A percentile compares a stretch with the other conserved stretches of the same genome.
Conservation (phyloP, 768 basidiomycete genomes). For the Dentipellis sp. region DNA sequence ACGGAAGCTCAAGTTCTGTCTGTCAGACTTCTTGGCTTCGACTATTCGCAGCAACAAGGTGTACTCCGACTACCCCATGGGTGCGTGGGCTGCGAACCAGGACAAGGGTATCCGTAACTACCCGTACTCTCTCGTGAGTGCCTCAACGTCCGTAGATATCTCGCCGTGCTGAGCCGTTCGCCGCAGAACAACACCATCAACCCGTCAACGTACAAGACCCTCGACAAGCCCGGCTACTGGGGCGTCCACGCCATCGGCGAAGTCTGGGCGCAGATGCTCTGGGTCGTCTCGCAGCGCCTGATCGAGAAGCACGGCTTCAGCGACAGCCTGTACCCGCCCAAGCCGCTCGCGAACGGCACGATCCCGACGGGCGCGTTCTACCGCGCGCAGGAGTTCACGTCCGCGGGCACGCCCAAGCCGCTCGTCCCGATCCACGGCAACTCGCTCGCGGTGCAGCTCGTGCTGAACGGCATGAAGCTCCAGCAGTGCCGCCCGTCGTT, state of each 20-base stretch:
- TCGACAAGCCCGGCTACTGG: conserved; percentile 92
- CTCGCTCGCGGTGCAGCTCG: conserved; percentile 73
- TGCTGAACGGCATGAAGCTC: conserved; percentile 89
- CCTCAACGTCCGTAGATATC: not conserved
- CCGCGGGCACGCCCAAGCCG: conserved; percentile 37
- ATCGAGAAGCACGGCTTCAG: conserved; percentile 80
- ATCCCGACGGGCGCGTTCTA: conserved; percentile 73
- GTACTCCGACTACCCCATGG: conserved; percentile 85
- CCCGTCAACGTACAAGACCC: conserved; percentile 89
- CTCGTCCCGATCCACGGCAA: conserved; percentile 89
- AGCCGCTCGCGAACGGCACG: conserved; percentile 50
- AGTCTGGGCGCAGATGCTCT: conserved; percentile 92
- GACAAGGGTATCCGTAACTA: conserved; percentile 78
- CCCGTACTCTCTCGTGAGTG: conserved; percentile 57
- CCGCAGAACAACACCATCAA: conserved; percentile 58
- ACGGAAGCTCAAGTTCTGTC: too few relatives aligned
- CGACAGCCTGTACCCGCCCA: conserved; percentile 74
- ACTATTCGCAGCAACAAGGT: conserved; percentile 65
- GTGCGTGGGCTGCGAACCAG: conserved; percentile 87
- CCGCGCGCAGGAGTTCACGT: conserved; percentile 27
- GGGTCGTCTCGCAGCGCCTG: conserved; percentile 65
- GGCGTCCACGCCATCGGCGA: conserved; percentile 89
- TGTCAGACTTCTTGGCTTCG: conserved; percentile 74
- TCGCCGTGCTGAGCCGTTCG: not conserved
- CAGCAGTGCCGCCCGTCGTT: conserved; percentile 87